Evolutionary conservation across 225 moss, liverwort and hornwort genomes (phyloP), one percentile per base, ranked within the genome.

Genomic region (Thuidium tamariscinum): DNA sequence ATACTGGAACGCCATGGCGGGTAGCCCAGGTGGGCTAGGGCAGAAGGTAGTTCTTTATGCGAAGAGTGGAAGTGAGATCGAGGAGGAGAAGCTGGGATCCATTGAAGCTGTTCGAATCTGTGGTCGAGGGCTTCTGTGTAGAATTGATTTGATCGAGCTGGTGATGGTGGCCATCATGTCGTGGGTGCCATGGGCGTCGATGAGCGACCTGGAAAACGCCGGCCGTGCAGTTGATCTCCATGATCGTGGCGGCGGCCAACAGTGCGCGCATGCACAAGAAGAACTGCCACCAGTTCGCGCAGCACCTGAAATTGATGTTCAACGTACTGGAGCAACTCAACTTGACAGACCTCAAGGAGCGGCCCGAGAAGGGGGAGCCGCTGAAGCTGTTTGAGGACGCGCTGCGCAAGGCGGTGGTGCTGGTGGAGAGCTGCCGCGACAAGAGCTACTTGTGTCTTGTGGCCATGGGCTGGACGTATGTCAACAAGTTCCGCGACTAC

Each of bases 181-280:
- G 80, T 92, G 88, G 89, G 89, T 93, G 90, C 93, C 96, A 91
- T 96, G 97, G 97, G 2, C 86, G 25, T 77, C 96, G 70, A 9
- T 95, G 6, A 94, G 95, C 52, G 94, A 96, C 23, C 2, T 93
- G 54, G 92, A 95, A 63, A 98, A 88, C 68, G 82, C 85, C 22
- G 92, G 91, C 27, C 36, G 79, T 98, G 87, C 93, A 87, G 90
- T 93, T 96, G 66, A 98, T 98, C 44, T 60, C 92, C 15, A 82
- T 95, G 77, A 98, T 98, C 68, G 95, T 93, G 36, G 49, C 87
- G 74, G 94, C 97, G 32, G 95, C 97, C 11, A 93, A 91, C 83
- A 92, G 91, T 73, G 97, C 95, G 17, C 95, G 97, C 56, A 98
- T 98, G 97, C 97, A 98, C 91, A 98, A 96, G 91, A 92, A 94